Evolutionary conservation across 768 basidiomycete species (phyloP), one percentile per base, ranked within the genome.

Genomic region (Leccinum olivaceopallidum): DNA sequence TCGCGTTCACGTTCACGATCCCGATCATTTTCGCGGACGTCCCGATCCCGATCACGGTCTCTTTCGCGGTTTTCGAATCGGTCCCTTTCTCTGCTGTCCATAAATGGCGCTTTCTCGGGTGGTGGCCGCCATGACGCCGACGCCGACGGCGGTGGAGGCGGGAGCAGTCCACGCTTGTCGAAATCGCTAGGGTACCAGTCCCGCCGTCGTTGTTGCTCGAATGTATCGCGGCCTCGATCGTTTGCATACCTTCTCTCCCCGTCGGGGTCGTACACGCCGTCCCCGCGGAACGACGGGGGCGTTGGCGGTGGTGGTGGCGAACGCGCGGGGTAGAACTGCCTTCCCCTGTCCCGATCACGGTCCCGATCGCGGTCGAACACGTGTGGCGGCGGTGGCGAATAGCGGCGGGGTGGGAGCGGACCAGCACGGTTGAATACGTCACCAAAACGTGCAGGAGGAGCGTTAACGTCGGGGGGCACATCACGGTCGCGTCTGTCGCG

Each of bases 1-100:
- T 77, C 76, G 9, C 80, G 76, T 6, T 80, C 80, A 20, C 63
- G 63, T 8, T 78, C 77, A 7, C 80, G 77, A 4, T 80, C 80
- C n/a, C 64, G 63, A 14, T 78, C 77, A 7, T 80, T 76, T 3
- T 81, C 81, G 18, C 67, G 68, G 1, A 60, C 4, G 2, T 69
- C 39, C 39, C 39, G 39, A 42, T 48, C 65, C 22, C 62, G 66
- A 10, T 69, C 76, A 8, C 78, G 57, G 2, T 69, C 67, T 52
- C 68, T 68, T 13, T 77, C 76, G 36, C 78, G 73, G 6, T 80
- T 24, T 20, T 48, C 79, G 58, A 74, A 77, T 37, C 79, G 71
- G 13, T 79, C 79, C 34, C 79, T 72, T 42, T 79, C 77, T 53
- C 66, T 67, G 14, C 66, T 64, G 16, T 72, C 70, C 55, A 63